These are phyloP conservation scores for Euptelea pleiosperma DNA, from an alignment of 164 flowering plant species.

Conservation along the genomic window DNA sequence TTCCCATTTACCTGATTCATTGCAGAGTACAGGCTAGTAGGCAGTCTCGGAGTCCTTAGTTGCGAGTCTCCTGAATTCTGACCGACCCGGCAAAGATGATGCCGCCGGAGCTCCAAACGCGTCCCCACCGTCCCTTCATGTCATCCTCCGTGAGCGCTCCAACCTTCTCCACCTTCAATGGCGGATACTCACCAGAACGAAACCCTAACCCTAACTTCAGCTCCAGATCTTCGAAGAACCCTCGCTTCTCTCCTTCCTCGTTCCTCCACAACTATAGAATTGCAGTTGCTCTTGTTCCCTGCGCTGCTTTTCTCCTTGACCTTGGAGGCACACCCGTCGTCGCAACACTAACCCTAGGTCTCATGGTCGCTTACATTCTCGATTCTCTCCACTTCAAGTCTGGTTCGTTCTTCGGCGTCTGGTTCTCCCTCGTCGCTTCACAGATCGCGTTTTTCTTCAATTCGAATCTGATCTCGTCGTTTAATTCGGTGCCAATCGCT, in stretches of 20 bases:
- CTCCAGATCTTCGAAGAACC: slow-evolving; percentile 31
- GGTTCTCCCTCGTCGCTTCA: slow-evolving; percentile 70
- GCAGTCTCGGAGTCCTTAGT: too few relatives aligned
- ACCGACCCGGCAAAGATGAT: slow-evolving; percentile 42
- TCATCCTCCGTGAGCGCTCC: slow-evolving; percentile 52
- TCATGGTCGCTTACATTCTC: slow-evolving; percentile 80
- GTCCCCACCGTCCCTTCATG: slow-evolving; percentile 48
- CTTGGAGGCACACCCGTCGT: slow-evolving; percentile 87
- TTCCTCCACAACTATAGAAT: slow-evolving; percentile 71
- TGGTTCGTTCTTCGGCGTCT: slow-evolving; percentile 78
- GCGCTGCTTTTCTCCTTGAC: slow-evolving; percentile 81
- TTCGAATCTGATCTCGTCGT: slow-evolving; percentile 38
- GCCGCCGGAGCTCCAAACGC: slow-evolving; percentile 75
- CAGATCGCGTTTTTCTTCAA: slow-evolving; percentile 83
- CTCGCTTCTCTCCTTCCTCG: slow-evolving; percentile 52
- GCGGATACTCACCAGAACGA: slow-evolving; percentile 32
- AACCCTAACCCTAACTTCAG: slow-evolving; percentile 30
- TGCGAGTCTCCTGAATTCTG: not conserved
- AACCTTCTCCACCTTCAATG: slow-evolving; percentile 44
- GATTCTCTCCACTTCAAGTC: slow-evolving; percentile 72
- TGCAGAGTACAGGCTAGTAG: too few relatives aligned
- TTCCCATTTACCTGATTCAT: too few relatives aligned
- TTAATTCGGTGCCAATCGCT: slow-evolving; percentile 53
- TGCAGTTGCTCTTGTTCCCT: slow-evolving; percentile 78
- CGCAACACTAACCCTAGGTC: slow-evolving; percentile 66